A percentile compares a stretch with the other conserved stretches of the same genome.
Evolutionary conservation across 805 yeast genomes (phyloP).

Genomic region (Starmera pachycereana): DNA sequence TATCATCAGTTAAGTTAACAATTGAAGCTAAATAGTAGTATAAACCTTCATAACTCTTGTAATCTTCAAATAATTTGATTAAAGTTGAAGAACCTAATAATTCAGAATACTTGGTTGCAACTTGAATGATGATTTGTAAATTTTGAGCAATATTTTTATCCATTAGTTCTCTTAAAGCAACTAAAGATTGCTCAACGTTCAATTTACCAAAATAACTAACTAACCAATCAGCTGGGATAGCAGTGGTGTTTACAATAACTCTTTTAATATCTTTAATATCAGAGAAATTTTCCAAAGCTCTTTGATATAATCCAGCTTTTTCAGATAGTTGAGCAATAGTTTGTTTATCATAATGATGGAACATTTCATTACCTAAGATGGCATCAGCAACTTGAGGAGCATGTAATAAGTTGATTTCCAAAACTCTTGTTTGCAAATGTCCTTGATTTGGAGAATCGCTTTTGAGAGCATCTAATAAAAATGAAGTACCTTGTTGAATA

Average conservation of each 20-base stretch:
- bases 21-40: constrained; percentile 89
- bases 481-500: constrained; percentile 97
- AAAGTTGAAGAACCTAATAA: constrained; percentile 78
- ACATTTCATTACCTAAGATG: constrained; percentile 89
- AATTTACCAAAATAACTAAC: constrained; percentile 87
- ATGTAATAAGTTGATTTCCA: constrained; percentile 85
- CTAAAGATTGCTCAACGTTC: constrained; percentile 86
- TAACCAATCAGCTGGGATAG: constrained; percentile 88
- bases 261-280: constrained; percentile 93
- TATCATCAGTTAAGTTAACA: constrained; percentile 87
- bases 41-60: constrained; percentile 84
- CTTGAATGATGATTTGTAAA: constrained; percentile 89
- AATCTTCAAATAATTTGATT: constrained; percentile 88
- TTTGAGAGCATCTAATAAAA: constrained; percentile 89
- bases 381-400: constrained; percentile 99
- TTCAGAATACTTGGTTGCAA: constrained; percentile 93
- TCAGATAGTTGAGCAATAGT: constrained; percentile 89
- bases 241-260: constrained; percentile 79
- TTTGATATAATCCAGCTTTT: constrained; percentile 90
- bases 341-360: constrained; percentile 90
- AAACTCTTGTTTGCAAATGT: constrained; percentile 85
- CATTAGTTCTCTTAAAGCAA: constrained; percentile 80
- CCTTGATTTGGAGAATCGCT: constrained; percentile 92
- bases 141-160: constrained; percentile 72
- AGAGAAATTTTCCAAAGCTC: constrained; percentile 93